Percentiles rank a stretch among this genome's conserved stretches.
phyloP scores from a whole-genome alignment of 352 stramenopile genomes.

The Pythium oligandrum region DNA sequence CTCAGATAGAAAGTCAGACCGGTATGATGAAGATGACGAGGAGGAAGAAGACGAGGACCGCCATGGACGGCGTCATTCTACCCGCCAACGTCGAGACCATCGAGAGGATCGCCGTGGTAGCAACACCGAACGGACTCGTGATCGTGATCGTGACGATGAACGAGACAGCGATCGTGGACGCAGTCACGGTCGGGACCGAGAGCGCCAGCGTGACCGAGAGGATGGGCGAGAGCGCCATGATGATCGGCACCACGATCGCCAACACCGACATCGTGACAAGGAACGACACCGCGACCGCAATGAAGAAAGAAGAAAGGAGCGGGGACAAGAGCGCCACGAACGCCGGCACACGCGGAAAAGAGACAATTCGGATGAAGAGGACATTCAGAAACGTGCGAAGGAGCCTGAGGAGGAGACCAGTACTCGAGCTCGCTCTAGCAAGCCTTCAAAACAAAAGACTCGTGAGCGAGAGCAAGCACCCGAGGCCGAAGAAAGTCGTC shows the following conservation, averaged over 20 bases:
- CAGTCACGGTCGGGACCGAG: constrained; percentile 1
- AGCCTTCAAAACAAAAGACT: background rate
- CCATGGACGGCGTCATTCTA: constrained; percentile 10
- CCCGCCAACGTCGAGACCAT: constrained; percentile 12
- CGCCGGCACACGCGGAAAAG: background rate
- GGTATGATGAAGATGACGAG: constrained; percentile 5
- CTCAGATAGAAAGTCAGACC: background rate
- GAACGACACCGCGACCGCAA: constrained; percentile 3
- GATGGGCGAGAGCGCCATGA: constrained; percentile 7
- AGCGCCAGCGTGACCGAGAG: constrained; percentile 7
- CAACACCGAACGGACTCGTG: constrained; percentile 6
- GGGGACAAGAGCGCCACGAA: background rate
- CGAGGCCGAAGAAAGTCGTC: background rate
- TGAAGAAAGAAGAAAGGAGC: background rate
- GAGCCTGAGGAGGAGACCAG: constrained; percentile 9
- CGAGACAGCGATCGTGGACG: background rate
- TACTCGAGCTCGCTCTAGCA: constrained; percentile 5
- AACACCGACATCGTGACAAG: background rate
- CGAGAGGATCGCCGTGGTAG: constrained; percentile 11
- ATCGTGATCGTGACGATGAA: constrained; percentile 13
- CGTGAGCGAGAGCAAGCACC: too few species aligned
- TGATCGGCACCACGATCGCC: constrained; percentile 9
- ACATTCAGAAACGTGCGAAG: background rate
- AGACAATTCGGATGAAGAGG: background rate
- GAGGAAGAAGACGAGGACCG: constrained; percentile 7